Base-by-base conservation (phyloP, 2,329 filamentous ascomycete genomes). In the Fusarium praegraminearum region DNA sequence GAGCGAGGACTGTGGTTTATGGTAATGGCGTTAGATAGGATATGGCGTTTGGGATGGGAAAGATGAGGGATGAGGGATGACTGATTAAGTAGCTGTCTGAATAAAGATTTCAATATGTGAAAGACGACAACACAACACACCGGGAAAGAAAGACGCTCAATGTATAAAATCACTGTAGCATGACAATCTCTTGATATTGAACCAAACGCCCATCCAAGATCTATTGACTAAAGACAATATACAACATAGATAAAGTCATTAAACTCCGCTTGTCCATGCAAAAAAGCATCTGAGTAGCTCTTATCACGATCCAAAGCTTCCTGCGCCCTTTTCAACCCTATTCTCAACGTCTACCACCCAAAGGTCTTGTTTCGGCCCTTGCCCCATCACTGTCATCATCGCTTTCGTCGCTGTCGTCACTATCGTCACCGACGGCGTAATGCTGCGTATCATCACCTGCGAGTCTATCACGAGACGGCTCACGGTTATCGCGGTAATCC, bases 371-470 rank as follows among this genome's bases (percentile, higher is more conserved):
- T 55, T 76, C 75, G 2, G 36, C 71, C 61, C 67, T 75, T 24
- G 63, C 74, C 18, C 70, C 77, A 35, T 78, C 76, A 45, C 80
- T 80, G 5, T 81, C 80, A 6, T 83, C 80, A 13, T 81, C 79
- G 15, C 78, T 82, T 51, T 82, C 82, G 20, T 83, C 85, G 2
- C 58, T 64, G 8, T 81, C 80, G n/a, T 80, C 80, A 56, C 78
- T 82, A 54, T 82, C 82, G 15, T 83, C 84, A 7, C 85, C 85
- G 50, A 87, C 81, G 3, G 86, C 84, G 67, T 87, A 85, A 65
- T 84, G 81, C 50, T 82, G 80, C 18, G 80, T 77, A 35, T 82
- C 82, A 2, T 80, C 77, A 7, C 71, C 73, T 1, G 74, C 72
- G 35, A 78, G 55, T 50, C 76, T 65, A 20, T 77, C 76, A 9